phyloP scores from a whole-genome alignment of 805 yeast species.

The Ogataea glucozyma region DNA sequence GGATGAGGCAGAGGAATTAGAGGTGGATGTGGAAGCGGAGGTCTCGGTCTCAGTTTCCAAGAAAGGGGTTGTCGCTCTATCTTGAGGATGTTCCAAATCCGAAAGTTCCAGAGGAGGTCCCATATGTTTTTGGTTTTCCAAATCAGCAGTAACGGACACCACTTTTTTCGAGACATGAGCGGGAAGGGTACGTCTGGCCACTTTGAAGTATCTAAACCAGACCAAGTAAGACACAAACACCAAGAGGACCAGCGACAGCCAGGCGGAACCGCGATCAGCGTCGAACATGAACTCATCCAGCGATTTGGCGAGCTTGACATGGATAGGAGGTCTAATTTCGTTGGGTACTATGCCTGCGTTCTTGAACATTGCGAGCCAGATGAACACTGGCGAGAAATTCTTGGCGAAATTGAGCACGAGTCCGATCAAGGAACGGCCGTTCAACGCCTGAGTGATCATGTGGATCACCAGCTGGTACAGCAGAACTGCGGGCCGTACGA shows the following conservation, averaged over 20 bases:
- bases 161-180: background rate
- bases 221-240: constrained; percentile 18
- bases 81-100: background rate
- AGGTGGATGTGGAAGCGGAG: constrained; percentile 7
- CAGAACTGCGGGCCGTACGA: constrained; percentile 14
- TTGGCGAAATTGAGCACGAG: constrained; percentile 45
- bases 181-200: constrained; percentile 4
- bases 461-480: constrained; percentile 17
- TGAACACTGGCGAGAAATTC: constrained; percentile 53
- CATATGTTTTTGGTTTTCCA: constrained; percentile 9
- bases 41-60: constrained; percentile 7
- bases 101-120: constrained; percentile 9
- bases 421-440: constrained; percentile 28
- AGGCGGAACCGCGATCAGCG: constrained; percentile 19
- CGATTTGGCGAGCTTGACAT: constrained; percentile 46
- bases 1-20: constrained; percentile 8
- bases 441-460: constrained; percentile 21
- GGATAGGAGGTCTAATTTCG: constrained; percentile 52
- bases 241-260: constrained; percentile 23
- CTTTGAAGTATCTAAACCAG: constrained; percentile 21
- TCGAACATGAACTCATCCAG: constrained; percentile 44
- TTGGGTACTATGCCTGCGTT: constrained; percentile 60
- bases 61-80: constrained; percentile 7
- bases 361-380: constrained; percentile 59
- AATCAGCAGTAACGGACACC: constrained; percentile 8